Evolutionary conservation across 257 asterid species (phyloP).

Genomic region (Craterostigma plantagineum): DNA sequence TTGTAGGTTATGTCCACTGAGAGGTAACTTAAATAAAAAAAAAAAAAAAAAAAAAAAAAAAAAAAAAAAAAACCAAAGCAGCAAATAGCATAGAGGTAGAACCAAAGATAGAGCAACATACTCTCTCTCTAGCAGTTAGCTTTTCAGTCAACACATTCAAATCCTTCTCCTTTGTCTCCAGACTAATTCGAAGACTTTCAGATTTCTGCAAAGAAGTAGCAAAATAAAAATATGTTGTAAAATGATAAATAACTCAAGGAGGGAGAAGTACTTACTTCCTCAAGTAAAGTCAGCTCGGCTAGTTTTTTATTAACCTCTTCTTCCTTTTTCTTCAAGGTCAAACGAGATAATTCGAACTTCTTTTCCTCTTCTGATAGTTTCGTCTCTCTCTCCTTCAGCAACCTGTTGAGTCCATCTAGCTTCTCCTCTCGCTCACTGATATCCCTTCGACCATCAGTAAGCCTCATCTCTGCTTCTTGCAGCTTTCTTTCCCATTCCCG

Average conservation of each 20-base stretch:
- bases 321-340: conserved; percentile 41
- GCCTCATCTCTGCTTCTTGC: conserved; percentile 79
- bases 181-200: conserved; percentile 22
- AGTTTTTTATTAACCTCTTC: conserved; percentile 32
- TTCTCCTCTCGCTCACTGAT: conserved; percentile 71
- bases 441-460: conserved; percentile 43
- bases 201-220: conserved; percentile 38
- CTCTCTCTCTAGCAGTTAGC: conserved; percentile 56
- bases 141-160: conserved; percentile 36
- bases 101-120: conserved; percentile 24
- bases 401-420: conserved; percentile 26
- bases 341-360: conserved; percentile 23
- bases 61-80: neutral
- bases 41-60: too few species aligned
- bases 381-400: conserved; percentile 34
- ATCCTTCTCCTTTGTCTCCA: conserved; percentile 53
- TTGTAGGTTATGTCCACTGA: too few species aligned
- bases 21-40: neutral
- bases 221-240: conserved; percentile 5
- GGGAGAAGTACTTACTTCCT: conserved; percentile 37
- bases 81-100: too few species aligned
- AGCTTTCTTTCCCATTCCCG: conserved; percentile 61
- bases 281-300: conserved; percentile 27
- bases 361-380: conserved; percentile 38
- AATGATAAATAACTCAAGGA: neutral